Evolutionary conservation across 441 rosid genomes (phyloP), one percentile per base, ranked within the genome.

Genomic region (Eruca vesicaria): DNA sequence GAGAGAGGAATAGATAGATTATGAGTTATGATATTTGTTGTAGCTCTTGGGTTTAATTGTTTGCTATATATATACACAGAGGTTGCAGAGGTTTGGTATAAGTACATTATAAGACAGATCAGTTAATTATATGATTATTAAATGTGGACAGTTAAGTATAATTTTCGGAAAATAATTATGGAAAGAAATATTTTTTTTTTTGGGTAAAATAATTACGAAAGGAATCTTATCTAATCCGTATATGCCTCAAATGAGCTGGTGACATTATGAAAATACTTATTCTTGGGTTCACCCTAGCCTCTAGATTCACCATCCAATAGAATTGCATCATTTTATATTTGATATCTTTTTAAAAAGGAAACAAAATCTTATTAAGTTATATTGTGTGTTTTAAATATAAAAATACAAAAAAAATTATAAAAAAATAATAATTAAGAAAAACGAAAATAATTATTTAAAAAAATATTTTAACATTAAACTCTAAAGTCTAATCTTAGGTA

Each of bases 231-330:
- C 52, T 76, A 23, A 3, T 7, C 9, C 3, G 59, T 55, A 59
- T 68, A 55, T 56, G 33, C 78, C 63, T 75, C 74, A 53, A 20
- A 76, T 76, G 79, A 76, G 71, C 79, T 63, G 79, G 79, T 63
- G 19, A 21, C 63, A 41, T 43, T 31, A 55, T 57, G 14, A 28
- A 11, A n/a, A n/a, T n/a, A n/a, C n/a, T n/a, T n/a, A n/a, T n/a
- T n/a, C n/a, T n/a, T n/a, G n/a, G n/a, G n/a, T n/a, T n/a, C n/a
- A n/a, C n/a, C n/a, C n/a, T n/a, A n/a, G n/a, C n/a, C n/a, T n/a
- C n/a, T n/a, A n/a, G n/a, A n/a, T n/a, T n/a, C n/a, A n/a, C n/a
- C n/a, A n/a, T n/a, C n/a, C n/a, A n/a, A n/a, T n/a, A n/a, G n/a
- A n/a, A n/a, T n/a, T n/a, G n/a, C n/a, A n/a, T n/a, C n/a, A n/a